These are phyloP conservation scores for Diaporthe aspalathi DNA, from an alignment of 2,329 filamentous ascomycete species.

Conservation along the genomic window DNA sequence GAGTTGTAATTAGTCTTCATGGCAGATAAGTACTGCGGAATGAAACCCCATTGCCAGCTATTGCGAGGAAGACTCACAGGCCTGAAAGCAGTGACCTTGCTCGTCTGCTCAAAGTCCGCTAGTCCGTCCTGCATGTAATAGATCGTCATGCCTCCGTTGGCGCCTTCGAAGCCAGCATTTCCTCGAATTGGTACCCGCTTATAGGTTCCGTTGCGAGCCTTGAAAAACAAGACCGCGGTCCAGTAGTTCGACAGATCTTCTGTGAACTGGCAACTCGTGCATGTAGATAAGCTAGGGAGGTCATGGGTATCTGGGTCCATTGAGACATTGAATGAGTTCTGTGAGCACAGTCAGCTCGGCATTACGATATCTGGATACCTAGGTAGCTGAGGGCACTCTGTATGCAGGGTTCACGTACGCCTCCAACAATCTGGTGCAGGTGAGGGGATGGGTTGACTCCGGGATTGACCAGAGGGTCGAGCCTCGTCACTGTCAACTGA, in stretches of 20 bases:
- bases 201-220: conserved; percentile 41
- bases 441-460: conserved; percentile 41
- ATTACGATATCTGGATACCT: neutral
- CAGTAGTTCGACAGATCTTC: conserved; percentile 51
- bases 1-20: neutral
- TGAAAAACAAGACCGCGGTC: conserved; percentile 47
- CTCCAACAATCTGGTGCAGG: conserved; percentile 43
- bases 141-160: conserved; percentile 54
- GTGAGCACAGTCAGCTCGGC: neutral
- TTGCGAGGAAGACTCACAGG: conserved; percentile 40
- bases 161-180: conserved; percentile 40
- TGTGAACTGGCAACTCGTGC: conserved; percentile 49
- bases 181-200: conserved; percentile 47
- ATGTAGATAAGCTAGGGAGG: conserved; percentile 46
- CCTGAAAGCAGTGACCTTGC: conserved; percentile 53
- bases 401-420: conserved; percentile 15
- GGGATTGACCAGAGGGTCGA: conserved; percentile 45
- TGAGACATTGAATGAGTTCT: conserved; percentile 42
- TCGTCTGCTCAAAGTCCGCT: conserved; percentile 52
- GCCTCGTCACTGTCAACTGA: conserved; percentile 58
- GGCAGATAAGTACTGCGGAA: too few relatives aligned
- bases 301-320: conserved; percentile 48
- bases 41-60: neutral
- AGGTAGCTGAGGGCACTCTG: too few relatives aligned
- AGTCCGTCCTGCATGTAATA: conserved; percentile 56